Conservation (phyloP, 805 yeast genomes). For the Candida nitratophila region DNA sequence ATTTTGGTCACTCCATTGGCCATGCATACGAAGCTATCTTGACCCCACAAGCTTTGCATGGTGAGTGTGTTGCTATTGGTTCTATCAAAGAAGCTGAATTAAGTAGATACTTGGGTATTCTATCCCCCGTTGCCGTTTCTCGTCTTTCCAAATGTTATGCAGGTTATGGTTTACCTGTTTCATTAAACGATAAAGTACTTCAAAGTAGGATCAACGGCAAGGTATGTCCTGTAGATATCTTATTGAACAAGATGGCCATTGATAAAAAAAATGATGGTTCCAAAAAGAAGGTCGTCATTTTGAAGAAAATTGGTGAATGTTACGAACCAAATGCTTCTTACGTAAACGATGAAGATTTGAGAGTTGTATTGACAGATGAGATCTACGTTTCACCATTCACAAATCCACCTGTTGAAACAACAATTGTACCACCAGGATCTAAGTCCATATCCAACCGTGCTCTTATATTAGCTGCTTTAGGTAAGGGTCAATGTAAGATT, state of each 20-base stretch:
- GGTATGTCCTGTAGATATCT: constrained; percentile 65
- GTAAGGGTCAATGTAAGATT: constrained; percentile 75
- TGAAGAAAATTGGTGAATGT: constrained; percentile 83
- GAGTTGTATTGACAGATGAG: constrained; percentile 80
- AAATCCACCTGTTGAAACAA: constrained; percentile 29
- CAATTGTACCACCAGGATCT: constrained; percentile 88
- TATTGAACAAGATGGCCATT: constrained; percentile 82
- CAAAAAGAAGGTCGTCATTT: constrained; percentile 77
- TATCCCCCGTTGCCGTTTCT: constrained; percentile 91
- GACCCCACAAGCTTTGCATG: constrained; percentile 94
- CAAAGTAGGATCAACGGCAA: constrained; percentile 62
- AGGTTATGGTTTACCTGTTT: constrained; percentile 81
- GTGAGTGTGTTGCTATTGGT: constrained; percentile 99
- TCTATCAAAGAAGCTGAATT: constrained; percentile 92
- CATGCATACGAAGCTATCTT: constrained; percentile 98
- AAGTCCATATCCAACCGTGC: constrained; percentile 97
- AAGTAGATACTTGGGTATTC: constrained; percentile 81
- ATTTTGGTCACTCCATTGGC: constrained; percentile 96
- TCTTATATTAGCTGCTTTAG: constrained; percentile 84
- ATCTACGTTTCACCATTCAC: constrained; percentile 56
- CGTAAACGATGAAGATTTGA: constrained; percentile 73
- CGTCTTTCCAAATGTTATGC: constrained; percentile 75
- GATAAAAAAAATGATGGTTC: constrained; percentile 96
- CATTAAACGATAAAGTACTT: constrained; percentile 66
- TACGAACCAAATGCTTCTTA: constrained; percentile 82